Evolutionary conservation across 441 rosid species (phyloP), one percentile per base, ranked within the genome.

Genomic region (Croton laevigatus): DNA sequence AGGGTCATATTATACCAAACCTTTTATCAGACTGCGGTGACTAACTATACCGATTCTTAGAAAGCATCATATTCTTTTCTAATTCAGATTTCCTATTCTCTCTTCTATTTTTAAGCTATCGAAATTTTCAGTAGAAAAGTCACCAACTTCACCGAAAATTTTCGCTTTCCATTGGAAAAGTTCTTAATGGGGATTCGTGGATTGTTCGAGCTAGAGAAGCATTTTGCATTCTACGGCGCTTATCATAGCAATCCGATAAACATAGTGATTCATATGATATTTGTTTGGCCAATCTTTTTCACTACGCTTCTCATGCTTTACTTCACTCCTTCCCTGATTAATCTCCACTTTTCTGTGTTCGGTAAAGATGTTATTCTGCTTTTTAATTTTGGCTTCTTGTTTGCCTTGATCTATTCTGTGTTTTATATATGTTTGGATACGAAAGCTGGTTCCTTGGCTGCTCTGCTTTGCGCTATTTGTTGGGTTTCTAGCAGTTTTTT

Each of bases 201-300:
- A 36, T 51, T 86, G 58, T 73, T 88, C 79, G 88, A 88, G 81
- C 81, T 88, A 7, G 93, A 88, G 79, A 80, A 75, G 77, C 87
- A 84, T 63, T 88, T 82, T 70, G 86, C 90, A 27, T 88, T 88
- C 80, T 85, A 86, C 51, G 89, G 89, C 5, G 88, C 93, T 3
- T 86, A 85, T 65, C 90, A 88, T 62, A 78, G 82, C 65, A 86
- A 83, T 66, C 88, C 85, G 44, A 54, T 79, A 13, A 88, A 88
- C 78, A 38, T 88, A 48, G 38, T 69, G 53, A 75, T 88, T 19
- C 93, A 88, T 72, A 81, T 79, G 80, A 49, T 88, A 32, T 82
- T 80, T 38, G 93, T 88, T 36, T 88, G 89, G 89, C 89, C 93
- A 7, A 88, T 88, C 66, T 71, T 85, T 57, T 86, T 86, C 86